Conservation (phyloP, 192 early-diverging fungal species). For the Mortierella alpina region DNA sequence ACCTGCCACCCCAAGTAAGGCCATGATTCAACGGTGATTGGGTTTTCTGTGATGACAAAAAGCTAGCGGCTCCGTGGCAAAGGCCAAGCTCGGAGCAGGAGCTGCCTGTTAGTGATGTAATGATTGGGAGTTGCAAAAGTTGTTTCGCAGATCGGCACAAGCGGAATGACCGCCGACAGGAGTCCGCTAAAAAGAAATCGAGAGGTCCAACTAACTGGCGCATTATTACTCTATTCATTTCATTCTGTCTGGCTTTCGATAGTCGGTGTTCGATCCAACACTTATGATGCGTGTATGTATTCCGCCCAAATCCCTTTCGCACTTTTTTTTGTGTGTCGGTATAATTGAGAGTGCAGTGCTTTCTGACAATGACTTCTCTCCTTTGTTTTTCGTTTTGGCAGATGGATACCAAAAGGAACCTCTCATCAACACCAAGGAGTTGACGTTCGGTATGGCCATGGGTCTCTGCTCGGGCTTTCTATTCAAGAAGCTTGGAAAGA, state of each 20-base stretch:
- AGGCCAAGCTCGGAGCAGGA: not conserved
- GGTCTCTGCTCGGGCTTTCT: constrained; percentile 63
- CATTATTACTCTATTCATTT: no score
- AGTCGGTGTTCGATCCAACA: no score
- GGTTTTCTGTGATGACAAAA: not conserved
- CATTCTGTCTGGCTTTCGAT: no score
- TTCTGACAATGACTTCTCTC: not conserved
- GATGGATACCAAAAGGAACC: constrained; percentile 25
- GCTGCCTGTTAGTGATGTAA: no score
- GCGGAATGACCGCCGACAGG: no score
- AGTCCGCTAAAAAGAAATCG: no score
- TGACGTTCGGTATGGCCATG: constrained; percentile 59
- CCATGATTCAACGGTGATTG: not conserved
- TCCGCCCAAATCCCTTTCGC: not conserved
- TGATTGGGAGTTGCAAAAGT: no score
- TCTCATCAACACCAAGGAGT: constrained; percentile 50
- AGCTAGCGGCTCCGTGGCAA: not conserved
- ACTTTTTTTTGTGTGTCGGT: not conserved
- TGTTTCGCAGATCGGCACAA: no score
- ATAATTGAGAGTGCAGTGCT: no score
- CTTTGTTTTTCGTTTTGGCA: not conserved
- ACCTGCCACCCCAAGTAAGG: constrained; percentile 16
- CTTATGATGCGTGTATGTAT: no score
- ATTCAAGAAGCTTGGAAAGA: constrained; percentile 62
- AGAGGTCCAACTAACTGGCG: no score